Percentiles rank a stretch among this genome's conserved stretches.
Evolutionary conservation across 1,284 basidiomycete genomes (phyloP).

Genomic region (Wolfiporia cocos): DNA sequence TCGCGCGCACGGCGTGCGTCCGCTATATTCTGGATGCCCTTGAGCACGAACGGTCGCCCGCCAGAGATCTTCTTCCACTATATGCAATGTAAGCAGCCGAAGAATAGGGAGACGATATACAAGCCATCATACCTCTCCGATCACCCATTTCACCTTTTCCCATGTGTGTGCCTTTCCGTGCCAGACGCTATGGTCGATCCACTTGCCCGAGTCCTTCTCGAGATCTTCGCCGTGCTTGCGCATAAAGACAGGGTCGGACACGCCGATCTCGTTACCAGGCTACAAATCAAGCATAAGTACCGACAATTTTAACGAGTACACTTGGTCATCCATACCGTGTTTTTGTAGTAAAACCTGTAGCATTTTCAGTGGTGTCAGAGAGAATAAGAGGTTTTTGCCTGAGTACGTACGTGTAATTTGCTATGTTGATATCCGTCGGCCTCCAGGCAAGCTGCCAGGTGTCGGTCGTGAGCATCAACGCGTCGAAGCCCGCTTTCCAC

Average conservation of each 20-base stretch:
- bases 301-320: too few species aligned
- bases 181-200: conserved; percentile 51
- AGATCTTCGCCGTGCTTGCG: conserved; percentile 40
- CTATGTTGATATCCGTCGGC: conserved; percentile 47
- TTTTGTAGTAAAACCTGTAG: conserved; percentile 36
- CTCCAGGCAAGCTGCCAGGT: conserved; percentile 59
- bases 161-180: conserved; percentile 54
- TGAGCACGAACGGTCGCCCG: conserved; percentile 50
- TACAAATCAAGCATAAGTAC: too few species aligned
- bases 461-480: conserved; percentile 51
- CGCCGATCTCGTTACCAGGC: conserved; percentile 42
- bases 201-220: conserved; percentile 39
- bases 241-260: conserved; percentile 51
- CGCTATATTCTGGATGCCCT: conserved; percentile 46
- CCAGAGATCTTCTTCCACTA: conserved; percentile 50
- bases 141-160: conserved; percentile 47
- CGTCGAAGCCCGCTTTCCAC: conserved; percentile 43
- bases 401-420: conserved; percentile 35
- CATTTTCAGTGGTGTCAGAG: not conserved
- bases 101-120: not conserved
- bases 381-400: not conserved
- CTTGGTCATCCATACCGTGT: too few species aligned
- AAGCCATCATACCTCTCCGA: conserved; percentile 29
- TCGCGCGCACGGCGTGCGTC: conserved; percentile 46
- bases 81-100: not conserved